phyloP scores from a whole-genome alignment of 495 filamentous ascomycete genomes.

The Neurospora terricola region DNA sequence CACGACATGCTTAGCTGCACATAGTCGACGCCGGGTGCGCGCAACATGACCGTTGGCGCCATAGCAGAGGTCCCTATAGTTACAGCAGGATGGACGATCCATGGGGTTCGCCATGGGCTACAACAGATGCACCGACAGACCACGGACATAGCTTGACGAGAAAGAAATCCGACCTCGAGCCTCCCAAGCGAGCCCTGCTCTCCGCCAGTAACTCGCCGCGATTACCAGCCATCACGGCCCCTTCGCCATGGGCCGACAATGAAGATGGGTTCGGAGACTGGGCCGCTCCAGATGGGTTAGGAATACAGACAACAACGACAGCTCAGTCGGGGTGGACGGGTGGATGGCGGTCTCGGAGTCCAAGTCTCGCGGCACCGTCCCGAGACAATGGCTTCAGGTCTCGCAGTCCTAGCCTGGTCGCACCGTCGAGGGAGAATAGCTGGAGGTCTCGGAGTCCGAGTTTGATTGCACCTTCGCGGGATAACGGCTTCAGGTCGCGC shows the following conservation, averaged over 20 bases:
- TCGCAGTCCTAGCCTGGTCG: constrained; percentile 21
- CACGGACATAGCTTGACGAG: constrained; percentile 19
- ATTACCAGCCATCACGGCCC: constrained; percentile 17
- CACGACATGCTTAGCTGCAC: constrained; percentile 7
- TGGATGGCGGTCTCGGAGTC: constrained; percentile 21
- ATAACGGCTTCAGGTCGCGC: constrained; percentile 5
- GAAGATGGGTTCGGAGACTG: constrained; percentile 34
- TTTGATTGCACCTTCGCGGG: constrained; percentile 16
- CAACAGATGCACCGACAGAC: constrained; percentile 25
- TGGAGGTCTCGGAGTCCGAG: constrained; percentile 23
- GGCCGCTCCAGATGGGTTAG: constrained; percentile 16
- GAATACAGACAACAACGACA: background rate
- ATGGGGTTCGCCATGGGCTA: constrained; percentile 44
- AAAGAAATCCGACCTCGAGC: constrained; percentile 28
- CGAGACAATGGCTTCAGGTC: constrained; percentile 17
- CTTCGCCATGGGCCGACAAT: constrained; percentile 38
- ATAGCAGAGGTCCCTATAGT: background rate
- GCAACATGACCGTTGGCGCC: constrained; percentile 20
- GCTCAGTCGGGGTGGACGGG: constrained; percentile 28
- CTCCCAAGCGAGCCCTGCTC: constrained; percentile 36
- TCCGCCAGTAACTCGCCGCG: constrained; percentile 23
- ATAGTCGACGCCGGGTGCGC: constrained; percentile 1
- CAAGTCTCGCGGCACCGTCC: constrained; percentile 22
- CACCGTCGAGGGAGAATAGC: constrained; percentile 26
- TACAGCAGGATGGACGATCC: constrained; percentile 44